Conservation (phyloP, 2,329 filamentous ascomycete species). For the Aspergillus pseudotamarii region DNA sequence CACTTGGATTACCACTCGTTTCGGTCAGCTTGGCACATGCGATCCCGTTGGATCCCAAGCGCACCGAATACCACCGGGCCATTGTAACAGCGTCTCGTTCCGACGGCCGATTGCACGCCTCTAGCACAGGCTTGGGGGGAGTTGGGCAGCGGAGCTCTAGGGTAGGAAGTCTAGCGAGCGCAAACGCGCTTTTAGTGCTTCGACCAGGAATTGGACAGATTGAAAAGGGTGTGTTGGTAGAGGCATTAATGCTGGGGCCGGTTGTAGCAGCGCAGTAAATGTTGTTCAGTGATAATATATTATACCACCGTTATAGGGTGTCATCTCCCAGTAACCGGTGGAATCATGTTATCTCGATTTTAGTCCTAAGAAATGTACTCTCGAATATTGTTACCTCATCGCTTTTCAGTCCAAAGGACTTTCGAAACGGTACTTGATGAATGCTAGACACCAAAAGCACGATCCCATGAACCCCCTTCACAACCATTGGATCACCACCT, state of each 20-base stretch:
- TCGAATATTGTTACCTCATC: neutral
- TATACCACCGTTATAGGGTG: slow-evolving; percentile 25
- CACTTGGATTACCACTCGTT: slow-evolving; percentile 69
- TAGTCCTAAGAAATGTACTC: neutral
- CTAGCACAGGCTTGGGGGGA: slow-evolving; percentile 72
- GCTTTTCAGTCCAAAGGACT: neutral
- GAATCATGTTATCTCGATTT: neutral
- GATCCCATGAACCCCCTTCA: neutral
- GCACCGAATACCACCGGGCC: slow-evolving; percentile 90
- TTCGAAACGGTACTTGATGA: neutral
- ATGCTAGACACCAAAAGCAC: neutral
- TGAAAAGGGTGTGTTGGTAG: slow-evolving; percentile 69
- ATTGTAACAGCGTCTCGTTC: slow-evolving; percentile 63
- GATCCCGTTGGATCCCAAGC: slow-evolving; percentile 70
- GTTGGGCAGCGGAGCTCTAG: slow-evolving; percentile 76
- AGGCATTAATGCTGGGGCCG: slow-evolving; percentile 76
- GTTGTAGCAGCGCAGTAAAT: slow-evolving; percentile 34
- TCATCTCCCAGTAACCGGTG: slow-evolving; percentile 34
- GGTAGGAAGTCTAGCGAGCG: slow-evolving; percentile 84
- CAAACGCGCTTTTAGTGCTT: slow-evolving; percentile 80
- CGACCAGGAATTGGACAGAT: slow-evolving; percentile 54
- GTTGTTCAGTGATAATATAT: neutral
- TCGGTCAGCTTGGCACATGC: slow-evolving; percentile 72
- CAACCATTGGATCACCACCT: neutral
- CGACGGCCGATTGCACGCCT: slow-evolving; percentile 72